phyloP scores from a whole-genome alignment of 1,284 basidiomycete species.

The Hymenochaete sp. region DNA sequence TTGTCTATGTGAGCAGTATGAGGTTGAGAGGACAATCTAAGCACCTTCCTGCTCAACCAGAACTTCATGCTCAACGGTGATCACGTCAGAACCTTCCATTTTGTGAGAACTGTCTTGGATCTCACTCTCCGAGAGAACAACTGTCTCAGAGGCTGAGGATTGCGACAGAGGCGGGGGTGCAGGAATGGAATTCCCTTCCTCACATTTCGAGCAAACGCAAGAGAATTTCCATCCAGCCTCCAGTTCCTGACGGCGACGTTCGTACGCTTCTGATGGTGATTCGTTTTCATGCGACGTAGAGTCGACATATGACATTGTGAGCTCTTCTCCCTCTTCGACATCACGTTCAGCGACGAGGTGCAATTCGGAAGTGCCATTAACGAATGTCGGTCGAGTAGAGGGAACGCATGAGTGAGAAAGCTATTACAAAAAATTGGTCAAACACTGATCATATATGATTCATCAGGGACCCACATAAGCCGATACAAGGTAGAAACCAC shows the following conservation, averaged over 20 bases:
- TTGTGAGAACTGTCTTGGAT: not conserved
- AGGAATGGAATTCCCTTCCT: slow-evolving; percentile 43
- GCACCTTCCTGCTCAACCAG: not conserved
- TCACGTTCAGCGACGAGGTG: slow-evolving; percentile 54
- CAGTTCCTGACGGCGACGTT: slow-evolving; percentile 59
- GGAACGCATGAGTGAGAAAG: slow-evolving; percentile 66
- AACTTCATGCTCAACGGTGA: not conserved
- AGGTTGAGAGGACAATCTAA: too few species aligned
- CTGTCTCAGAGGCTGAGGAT: not conserved
- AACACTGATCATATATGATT: not conserved
- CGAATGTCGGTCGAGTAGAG: slow-evolving; percentile 53
- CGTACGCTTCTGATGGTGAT: slow-evolving; percentile 42
- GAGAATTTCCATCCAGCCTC: slow-evolving; percentile 75
- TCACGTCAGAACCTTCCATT: not conserved
- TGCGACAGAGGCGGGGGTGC: too few species aligned
- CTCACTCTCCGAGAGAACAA: not conserved
- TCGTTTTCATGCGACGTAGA: slow-evolving; percentile 47
- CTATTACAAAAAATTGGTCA: slow-evolving; percentile 25
- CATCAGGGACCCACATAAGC: slow-evolving; percentile 47
- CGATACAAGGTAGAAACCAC: slow-evolving; percentile 65
- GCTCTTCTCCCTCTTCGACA: slow-evolving; percentile 63
- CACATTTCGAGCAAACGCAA: slow-evolving; percentile 58
- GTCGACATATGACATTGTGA: slow-evolving; percentile 69
- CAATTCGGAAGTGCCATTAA: slow-evolving; percentile 51
- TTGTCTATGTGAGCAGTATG: too few species aligned